Evolutionary conservation across 2,329 filamentous ascomycete genomes (phyloP).

Genomic region (Arachnopeziza araneosa): DNA sequence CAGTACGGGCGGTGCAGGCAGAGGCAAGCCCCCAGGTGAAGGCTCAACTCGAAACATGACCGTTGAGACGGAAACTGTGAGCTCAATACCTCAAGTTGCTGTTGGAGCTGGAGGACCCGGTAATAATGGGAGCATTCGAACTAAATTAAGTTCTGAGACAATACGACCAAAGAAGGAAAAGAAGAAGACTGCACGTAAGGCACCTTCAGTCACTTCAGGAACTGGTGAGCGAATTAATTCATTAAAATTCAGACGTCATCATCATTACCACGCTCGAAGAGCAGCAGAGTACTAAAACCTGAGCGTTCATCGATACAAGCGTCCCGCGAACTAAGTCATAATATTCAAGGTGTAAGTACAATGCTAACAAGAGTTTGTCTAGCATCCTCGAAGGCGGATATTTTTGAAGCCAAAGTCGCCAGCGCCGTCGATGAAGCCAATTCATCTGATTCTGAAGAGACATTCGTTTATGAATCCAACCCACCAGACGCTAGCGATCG

Average conservation of each 20-base stretch:
- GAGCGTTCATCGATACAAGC: constrained; percentile 20
- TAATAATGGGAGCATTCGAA: constrained; percentile 66
- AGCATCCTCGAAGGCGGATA: constrained; percentile 93
- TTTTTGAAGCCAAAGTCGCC: constrained; percentile 95
- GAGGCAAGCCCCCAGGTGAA: constrained; percentile 62
- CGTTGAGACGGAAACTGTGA: constrained; percentile 94
- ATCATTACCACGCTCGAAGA: constrained; percentile 31
- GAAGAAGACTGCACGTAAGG: constrained; percentile 72
- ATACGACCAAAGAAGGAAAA: constrained; percentile 93
- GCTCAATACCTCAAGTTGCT: constrained; percentile 78
- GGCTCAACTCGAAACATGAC: constrained; percentile 87
- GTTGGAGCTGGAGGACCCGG: constrained; percentile 63
- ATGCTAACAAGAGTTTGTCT: constrained; percentile 42
- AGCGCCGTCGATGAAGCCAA: constrained; percentile 94
- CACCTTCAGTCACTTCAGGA: constrained; percentile 62
- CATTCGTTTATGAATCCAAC: constrained; percentile 98
- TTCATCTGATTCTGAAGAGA: constrained; percentile 95
- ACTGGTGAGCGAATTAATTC: constrained; percentile 56
- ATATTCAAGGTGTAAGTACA: constrained; percentile 34
- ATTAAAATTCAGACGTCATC: constrained; percentile 34
- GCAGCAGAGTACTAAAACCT: constrained; percentile 23
- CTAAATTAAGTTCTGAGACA: constrained; percentile 90
- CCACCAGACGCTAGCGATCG: constrained; percentile 63
- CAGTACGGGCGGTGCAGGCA: constrained; percentile 55
- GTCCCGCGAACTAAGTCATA: constrained; percentile 35